Evolutionary conservation across 1,284 basidiomycete genomes (phyloP), one percentile per base, ranked within the genome.

Genomic region (Austropuccinia psidii): DNA sequence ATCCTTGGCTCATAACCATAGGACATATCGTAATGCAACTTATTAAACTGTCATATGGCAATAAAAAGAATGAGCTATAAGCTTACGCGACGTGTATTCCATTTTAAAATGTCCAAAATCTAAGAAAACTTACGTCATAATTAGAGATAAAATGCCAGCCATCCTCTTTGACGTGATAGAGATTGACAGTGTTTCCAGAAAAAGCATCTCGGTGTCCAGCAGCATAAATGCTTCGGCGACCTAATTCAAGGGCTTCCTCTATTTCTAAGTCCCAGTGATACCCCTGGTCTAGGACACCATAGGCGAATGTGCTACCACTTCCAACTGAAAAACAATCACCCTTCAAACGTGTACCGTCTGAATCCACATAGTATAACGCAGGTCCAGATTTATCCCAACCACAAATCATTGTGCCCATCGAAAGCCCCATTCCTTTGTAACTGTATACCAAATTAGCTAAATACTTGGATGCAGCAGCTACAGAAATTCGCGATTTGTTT

Each of bases 381-480:
- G 95, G 95, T 0, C 96, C 95, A 87, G 95, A 97, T 85, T 98
- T 98, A 83, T 99, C 96, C 94, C 95, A 98, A 33, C 96, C 96
- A 79, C 94, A 98, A 77, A 98, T 96, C 96, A 98, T 98, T 1
- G 96, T 98, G 73, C 96, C 96, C 95, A 99, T 98, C 80, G 92
- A 95, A 75, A 99, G 83, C 4, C 96, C 96, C 94, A 96, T 98
- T 15, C 96, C 96, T 83, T 98, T 98, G 85, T 98, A 99, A 74
- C 89, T 86, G 82, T 98, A 99, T 7, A 98, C 93, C 68, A 98
- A 88, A 80, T 99, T 98, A 82, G 90, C 90, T 73, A 99, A 85
- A 81, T 94, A 96, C 81, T 99, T 99, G 83, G 90, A 93, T 6
- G 96, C 96, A 21, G 96, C 96, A 15, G 96, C 96, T 21, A 99